Evolutionary conservation across 1,284 basidiomycete genomes (phyloP).

Genomic region (Meripilus lineatus): DNA sequence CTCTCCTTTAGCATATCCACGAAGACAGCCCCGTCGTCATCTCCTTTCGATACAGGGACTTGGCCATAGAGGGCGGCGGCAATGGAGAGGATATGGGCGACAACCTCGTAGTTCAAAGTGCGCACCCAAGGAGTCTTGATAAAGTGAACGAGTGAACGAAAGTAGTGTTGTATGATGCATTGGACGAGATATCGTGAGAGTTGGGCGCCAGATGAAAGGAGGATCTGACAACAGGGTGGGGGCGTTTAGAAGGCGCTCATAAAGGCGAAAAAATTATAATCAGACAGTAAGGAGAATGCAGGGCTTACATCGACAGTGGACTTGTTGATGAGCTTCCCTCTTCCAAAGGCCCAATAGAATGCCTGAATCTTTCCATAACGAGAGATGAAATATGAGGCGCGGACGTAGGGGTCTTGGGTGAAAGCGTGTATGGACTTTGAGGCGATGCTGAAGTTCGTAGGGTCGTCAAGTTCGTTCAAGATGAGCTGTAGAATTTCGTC

Average conservation of each 20-base stretch:
- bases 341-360: conserved; percentile 63
- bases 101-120: conserved; percentile 51
- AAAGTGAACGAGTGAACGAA: conserved; percentile 63
- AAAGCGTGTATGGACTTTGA: conserved; percentile 58
- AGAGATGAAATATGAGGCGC: conserved; percentile 68
- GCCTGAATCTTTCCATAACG: conserved; percentile 67
- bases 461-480: conserved; percentile 65
- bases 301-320: conserved; percentile 64
- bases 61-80: conserved; percentile 55
- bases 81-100: conserved; percentile 56
- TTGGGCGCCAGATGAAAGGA: conserved; percentile 67
- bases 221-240: conserved; percentile 45
- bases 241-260: conserved; percentile 9
- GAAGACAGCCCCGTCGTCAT: conserved; percentile 68
- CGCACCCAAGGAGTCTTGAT: conserved; percentile 70
- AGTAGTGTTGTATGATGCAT: conserved; percentile 71
- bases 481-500: conserved; percentile 71
- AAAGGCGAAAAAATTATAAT: not conserved
- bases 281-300: not conserved
- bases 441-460: conserved; percentile 48
- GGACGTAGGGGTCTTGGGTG: conserved; percentile 66
- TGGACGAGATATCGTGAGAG: conserved; percentile 73
- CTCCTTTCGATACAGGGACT: conserved; percentile 62
- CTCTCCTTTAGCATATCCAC: conserved; percentile 61
- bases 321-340: conserved; percentile 59